A percentile compares a stretch with the other conserved stretches of the same genome.
Conservation (phyloP, 2,329 filamentous ascomycete genomes). For the Colletotrichum sublineola region DNA sequence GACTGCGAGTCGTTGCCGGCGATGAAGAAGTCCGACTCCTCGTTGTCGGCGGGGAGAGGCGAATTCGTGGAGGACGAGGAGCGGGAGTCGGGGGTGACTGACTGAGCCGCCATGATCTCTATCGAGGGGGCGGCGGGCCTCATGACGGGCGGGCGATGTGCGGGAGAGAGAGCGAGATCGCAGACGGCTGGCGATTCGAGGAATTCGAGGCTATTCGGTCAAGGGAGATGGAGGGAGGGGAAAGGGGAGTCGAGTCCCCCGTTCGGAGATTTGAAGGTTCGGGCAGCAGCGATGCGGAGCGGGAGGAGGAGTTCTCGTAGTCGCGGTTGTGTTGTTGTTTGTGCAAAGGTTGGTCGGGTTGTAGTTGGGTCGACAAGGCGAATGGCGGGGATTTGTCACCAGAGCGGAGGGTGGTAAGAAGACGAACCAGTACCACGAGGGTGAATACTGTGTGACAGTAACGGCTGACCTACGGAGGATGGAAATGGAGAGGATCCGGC, state of each 20-base stretch:
- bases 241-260: slow-evolving; percentile 36
- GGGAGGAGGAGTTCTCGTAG: neutral
- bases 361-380: slow-evolving; percentile 12
- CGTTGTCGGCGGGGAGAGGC: slow-evolving; percentile 81
- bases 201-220: slow-evolving; percentile 30
- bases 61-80: slow-evolving; percentile 80
- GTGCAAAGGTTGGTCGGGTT: slow-evolving; percentile 5
- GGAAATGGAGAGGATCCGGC: slow-evolving; percentile 39
- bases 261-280: slow-evolving; percentile 4
- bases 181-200: slow-evolving; percentile 29
- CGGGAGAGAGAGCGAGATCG: neutral
- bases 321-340: slow-evolving; percentile 12
- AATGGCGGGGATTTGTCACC: slow-evolving; percentile 38
- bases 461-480: slow-evolving; percentile 38
- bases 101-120: slow-evolving; percentile 46
- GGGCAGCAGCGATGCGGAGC: slow-evolving; percentile 5
- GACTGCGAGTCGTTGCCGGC: slow-evolving; percentile 93
- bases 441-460: slow-evolving; percentile 26
- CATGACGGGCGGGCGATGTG: slow-evolving; percentile 42
- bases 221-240: neutral
- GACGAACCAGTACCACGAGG: slow-evolving; percentile 32
- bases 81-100: slow-evolving; percentile 60
- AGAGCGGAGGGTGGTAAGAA: slow-evolving; percentile 25
- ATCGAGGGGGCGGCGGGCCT: slow-evolving; percentile 47
- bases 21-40: slow-evolving; percentile 94